phyloP scores from a whole-genome alignment of 2,329 filamentous ascomycete genomes.

The Aureobasidium sp. region DNA sequence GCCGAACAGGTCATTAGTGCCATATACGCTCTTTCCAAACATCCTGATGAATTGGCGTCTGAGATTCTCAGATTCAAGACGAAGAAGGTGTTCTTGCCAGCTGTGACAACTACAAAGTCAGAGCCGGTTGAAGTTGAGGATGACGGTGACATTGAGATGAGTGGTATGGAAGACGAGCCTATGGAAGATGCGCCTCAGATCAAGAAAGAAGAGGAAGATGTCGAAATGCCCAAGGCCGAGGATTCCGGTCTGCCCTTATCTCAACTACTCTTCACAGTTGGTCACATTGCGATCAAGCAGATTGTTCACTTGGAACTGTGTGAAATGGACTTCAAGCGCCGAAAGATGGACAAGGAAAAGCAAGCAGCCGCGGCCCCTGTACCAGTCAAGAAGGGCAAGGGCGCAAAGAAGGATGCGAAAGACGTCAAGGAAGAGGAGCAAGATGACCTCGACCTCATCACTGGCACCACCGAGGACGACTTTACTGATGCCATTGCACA shows the following conservation, averaged over 20 bases:
- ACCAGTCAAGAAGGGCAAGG: constrained; percentile 30
- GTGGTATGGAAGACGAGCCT: constrained; percentile 23
- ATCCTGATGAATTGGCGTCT: constrained; percentile 87
- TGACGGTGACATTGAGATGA: constrained; percentile 31
- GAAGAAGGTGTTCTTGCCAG: constrained; percentile 62
- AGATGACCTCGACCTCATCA: constrained; percentile 92
- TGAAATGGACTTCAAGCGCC: constrained; percentile 93
- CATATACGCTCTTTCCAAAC: constrained; percentile 88
- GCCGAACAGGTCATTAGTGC: constrained; percentile 94
- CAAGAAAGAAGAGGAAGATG: constrained; percentile 19
- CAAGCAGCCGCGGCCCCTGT: constrained; percentile 24
- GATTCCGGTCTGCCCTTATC: constrained; percentile 61
- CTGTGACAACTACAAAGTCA: constrained; percentile 15
- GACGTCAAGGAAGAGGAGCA: constrained; percentile 53
- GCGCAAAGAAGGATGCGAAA: constrained; percentile 36
- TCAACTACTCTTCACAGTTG: constrained; percentile 88
- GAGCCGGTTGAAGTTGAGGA: constrained; percentile 19
- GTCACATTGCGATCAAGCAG: constrained; percentile 95
- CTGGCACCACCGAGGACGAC: constrained; percentile 89
- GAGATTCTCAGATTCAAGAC: constrained; percentile 84
- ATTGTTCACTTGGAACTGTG: constrained; percentile 98
- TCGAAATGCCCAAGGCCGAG: constrained; percentile 14
- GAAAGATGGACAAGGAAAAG: constrained; percentile 85
- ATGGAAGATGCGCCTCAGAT: constrained; percentile 15
- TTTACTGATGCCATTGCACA: constrained; percentile 81